Evolutionary conservation across 345 rosid genomes (phyloP).

Genomic region (Luvunga scandens): DNA sequence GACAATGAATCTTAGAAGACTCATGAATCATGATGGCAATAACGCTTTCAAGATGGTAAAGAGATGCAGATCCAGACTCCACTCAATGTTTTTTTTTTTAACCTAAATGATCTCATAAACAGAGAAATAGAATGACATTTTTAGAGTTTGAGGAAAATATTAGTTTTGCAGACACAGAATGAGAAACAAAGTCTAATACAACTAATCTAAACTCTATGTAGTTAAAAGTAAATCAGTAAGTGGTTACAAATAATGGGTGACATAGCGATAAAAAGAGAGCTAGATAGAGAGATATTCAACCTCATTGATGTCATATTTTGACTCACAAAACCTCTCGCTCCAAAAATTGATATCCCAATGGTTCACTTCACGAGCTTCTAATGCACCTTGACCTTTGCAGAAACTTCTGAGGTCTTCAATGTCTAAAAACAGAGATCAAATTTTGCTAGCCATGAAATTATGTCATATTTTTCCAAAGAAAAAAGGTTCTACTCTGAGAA

Average conservation of each 20-base stretch:
- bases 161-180: not conserved
- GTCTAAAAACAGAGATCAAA: constrained; percentile 38
- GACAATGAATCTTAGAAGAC: too few species aligned
- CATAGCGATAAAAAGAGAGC: constrained; percentile 2
- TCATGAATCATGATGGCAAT: too few species aligned
- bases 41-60: too few species aligned
- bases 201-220: not conserved
- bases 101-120: too few species aligned
- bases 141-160: too few species aligned
- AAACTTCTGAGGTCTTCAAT: constrained; percentile 72
- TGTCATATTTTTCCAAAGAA: not conserved
- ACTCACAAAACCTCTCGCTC: constrained; percentile 95
- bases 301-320: constrained; percentile 87
- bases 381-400: constrained; percentile 68
- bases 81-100: too few species aligned
- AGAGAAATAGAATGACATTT: too few species aligned
- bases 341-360: constrained; percentile 90
- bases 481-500: not conserved
- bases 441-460: not conserved
- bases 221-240: not conserved
- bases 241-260: not conserved
- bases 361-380: constrained; percentile 61
- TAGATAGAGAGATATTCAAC: constrained; percentile 27
- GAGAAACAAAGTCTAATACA: not conserved
- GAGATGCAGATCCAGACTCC: too few species aligned